phyloP scores from a whole-genome alignment of 2,329 filamentous ascomycete species.

The Aureobasidium lini region DNA sequence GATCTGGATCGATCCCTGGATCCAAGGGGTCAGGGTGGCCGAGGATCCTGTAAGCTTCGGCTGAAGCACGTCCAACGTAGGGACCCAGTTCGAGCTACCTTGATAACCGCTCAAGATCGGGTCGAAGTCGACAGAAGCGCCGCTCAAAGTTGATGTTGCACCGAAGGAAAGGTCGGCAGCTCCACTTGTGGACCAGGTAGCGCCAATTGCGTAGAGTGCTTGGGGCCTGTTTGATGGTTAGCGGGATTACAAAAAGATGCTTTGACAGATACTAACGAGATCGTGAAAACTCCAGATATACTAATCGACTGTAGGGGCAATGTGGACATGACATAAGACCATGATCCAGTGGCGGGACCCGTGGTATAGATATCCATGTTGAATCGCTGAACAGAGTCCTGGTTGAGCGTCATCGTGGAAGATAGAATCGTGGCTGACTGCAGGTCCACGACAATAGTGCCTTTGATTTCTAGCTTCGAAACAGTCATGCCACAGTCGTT shows the following conservation, averaged over 20 bases:
- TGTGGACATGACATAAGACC: not conserved
- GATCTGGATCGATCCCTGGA: not conserved
- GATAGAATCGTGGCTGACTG: not conserved
- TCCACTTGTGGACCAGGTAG: not conserved
- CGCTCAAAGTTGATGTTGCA: not conserved
- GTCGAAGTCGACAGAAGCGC: not conserved
- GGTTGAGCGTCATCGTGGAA: not conserved
- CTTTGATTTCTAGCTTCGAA: not conserved
- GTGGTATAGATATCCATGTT: not conserved
- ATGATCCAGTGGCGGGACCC: not conserved
- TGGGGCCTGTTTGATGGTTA: not conserved
- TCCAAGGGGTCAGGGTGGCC: not conserved
- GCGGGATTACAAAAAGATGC: too few relatives aligned
- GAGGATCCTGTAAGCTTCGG: not conserved
- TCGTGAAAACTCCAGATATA: not conserved
- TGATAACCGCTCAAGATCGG: not conserved
- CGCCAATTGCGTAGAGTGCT: not conserved
- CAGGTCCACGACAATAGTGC: not conserved
- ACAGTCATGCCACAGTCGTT: not conserved
- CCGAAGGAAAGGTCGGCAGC: not conserved
- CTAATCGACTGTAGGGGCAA: not conserved
- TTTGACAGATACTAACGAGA: not conserved
- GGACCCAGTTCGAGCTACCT: not conserved
- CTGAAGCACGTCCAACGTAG: not conserved
- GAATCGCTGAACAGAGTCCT: not conserved